Base-by-base conservation (phyloP, 306 rosid species). In the Trichosanthes cucumerina region DNA sequence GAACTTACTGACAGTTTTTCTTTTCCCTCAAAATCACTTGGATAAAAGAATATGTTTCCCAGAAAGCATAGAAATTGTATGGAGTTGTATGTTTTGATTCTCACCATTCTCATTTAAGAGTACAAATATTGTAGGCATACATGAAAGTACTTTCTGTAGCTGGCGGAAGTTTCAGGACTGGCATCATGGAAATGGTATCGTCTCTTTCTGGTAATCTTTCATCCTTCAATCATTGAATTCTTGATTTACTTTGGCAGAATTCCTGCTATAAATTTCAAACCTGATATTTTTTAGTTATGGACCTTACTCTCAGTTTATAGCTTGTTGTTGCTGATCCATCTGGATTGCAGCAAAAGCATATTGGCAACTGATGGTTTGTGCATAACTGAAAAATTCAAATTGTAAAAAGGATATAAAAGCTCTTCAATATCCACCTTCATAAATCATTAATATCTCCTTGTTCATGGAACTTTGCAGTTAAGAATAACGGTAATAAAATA, bases 171-270 rank as follows among this genome's bases (percentile, higher is more conserved):
- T 78, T 86, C 75, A 74, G 83, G 80, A 80, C 76, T 64, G 83
- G 82, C 87, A 66, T 87, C 85, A 86, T 72, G 81, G 93, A 88
- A 88, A 87, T 92, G 98, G 98, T 94, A 94, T 88, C 91, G 78
- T 38, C 85, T 82, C 82, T 87, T 89, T 88, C 81, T 68, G 88
- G 83, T 86, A 87, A 79, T 70, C 81, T 85, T 84, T 88, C 75
- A 77, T 84, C 83, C 72, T 79, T 77, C 24, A 56, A 78, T 77
- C 78, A 81, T 85, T 76, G 75, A 19, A 57, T 24, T 56, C 69
- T 54, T n/a, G n/a, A 63, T 81, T 82, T 77, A 19, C 77, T 70
- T 60, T 46, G 47, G 69, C 73, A 68, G 41, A 47, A 38, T 72
- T 77, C 1, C 50, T 28, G 41, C 78, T 70, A 73, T 28, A 49